Evolutionary conservation across 2,329 filamentous ascomycete genomes (phyloP), one percentile per base, ranked within the genome.

Genomic region (Aspergillus felis): DNA sequence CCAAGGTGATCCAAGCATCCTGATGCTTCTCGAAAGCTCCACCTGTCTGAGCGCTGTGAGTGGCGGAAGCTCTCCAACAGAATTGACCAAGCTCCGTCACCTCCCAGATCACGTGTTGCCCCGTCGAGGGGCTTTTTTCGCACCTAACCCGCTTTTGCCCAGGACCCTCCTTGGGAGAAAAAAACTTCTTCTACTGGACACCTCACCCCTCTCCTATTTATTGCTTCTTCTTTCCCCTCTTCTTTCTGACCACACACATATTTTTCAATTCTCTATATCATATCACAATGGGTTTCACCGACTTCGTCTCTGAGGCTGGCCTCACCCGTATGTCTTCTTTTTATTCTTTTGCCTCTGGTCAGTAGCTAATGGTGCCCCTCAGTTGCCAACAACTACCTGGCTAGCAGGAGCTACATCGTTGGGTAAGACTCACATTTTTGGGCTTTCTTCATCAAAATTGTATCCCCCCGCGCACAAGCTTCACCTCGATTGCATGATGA

Each of bases 351-450:
- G 52, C 62, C 57, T 60, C 54, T 51, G 46, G 55, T 44, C 58
- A 61, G 60, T 61, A 62, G 64, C 71, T 72, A 71, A 70, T 66
- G 61, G 56, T 68, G 65, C 69, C 66, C 65, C 61, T 69, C 68
- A 76, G 74, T 75, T 68, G 74, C 75, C 73, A 75, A 77, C 72
- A 68, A 68, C 66, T 77, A 66, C 71, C 68, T 77, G 58, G 65
- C 70, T 61, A 90, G 87, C 73, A 86, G 88, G 74, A 90, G 86
- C 79, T 93, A 93, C 82, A 87, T 93, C 72, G 81, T 87, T 79
- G 90, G 90, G 90, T 92, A 88, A 75, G 90, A 56, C 44, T 59
- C 49, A 57, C 54, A 64, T 63, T 66, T 66, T 64, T 55, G 59
- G 64, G 61, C 56, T 55, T 59, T 59, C 57, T 47, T 59, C 61